Conservation (phyloP, 23 red algal species). For the Gracilaria vermiculophylla region DNA sequence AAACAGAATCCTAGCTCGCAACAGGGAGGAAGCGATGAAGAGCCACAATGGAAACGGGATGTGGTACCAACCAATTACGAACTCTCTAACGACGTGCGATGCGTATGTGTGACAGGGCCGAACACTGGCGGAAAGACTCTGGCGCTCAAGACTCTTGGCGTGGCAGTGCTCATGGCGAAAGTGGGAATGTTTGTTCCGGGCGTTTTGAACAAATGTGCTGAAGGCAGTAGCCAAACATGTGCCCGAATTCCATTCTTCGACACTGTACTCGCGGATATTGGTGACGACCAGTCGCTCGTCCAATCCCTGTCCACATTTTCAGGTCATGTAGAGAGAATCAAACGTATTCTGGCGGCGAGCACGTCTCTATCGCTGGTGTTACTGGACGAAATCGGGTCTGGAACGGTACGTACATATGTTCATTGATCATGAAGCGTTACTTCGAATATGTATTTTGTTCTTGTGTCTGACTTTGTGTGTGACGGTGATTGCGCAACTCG, state of each 20-base stretch:
- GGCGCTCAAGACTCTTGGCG: constrained; percentile 84
- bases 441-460: neutral
- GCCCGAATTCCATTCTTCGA: constrained; percentile 90
- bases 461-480: neutral
- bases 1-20: neutral
- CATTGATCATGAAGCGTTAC: neutral
- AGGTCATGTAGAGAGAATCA: constrained; percentile 86
- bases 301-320: constrained; percentile 93
- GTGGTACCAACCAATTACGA: constrained; percentile 82
- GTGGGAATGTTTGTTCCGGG: constrained; percentile 78
- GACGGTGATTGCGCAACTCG: neutral
- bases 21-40: neutral
- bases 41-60: constrained; percentile 3
- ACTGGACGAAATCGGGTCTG: constrained; percentile 96
- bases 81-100: constrained; percentile 42
- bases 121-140: constrained; percentile 98
- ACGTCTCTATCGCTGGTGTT: constrained; percentile 74
- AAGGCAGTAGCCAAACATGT: constrained; percentile 31
- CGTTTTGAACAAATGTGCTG: neutral
- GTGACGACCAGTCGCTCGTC: constrained; percentile 91
- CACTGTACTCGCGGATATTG: constrained; percentile 87
- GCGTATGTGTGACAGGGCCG: constrained; percentile 87
- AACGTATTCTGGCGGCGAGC: constrained; percentile 64
- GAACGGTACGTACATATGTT: constrained; percentile 56
- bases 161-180: constrained; percentile 86